Conservation (phyloP, 2,329 filamentous ascomycete genomes). For the Apiospora phragmitis region DNA sequence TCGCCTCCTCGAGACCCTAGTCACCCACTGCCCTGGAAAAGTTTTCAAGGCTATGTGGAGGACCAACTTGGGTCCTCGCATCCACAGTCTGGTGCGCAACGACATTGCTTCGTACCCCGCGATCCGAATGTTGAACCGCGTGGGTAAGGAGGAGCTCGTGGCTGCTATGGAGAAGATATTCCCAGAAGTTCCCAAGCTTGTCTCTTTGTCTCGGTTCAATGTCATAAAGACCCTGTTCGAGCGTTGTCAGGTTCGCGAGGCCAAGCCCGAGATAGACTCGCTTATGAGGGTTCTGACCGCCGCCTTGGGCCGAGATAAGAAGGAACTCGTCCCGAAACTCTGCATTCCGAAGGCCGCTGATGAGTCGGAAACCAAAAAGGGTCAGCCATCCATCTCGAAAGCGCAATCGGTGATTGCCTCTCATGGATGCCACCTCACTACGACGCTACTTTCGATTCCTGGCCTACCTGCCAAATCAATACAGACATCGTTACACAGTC, state of each 20-base stretch:
- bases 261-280: slow-evolving; percentile 50
- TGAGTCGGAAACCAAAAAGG: slow-evolving; percentile 33
- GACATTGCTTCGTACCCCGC: slow-evolving; percentile 89
- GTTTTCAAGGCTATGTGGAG: slow-evolving; percentile 86
- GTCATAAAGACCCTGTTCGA: slow-evolving; percentile 83
- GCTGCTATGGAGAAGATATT: slow-evolving; percentile 71
- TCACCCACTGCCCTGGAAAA: slow-evolving; percentile 79
- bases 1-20: slow-evolving; percentile 82
- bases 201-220: slow-evolving; percentile 74
- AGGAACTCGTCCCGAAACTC: slow-evolving; percentile 49
- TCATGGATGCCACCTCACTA: slow-evolving; percentile 81
- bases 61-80: slow-evolving; percentile 75
- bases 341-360: slow-evolving; percentile 43
- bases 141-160: slow-evolving; percentile 83
- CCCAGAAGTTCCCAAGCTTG: slow-evolving; percentile 70
- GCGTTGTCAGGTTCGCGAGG: slow-evolving; percentile 70
- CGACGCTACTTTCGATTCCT: slow-evolving; percentile 74
- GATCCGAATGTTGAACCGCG: slow-evolving; percentile 76
- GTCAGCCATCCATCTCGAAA: slow-evolving; percentile 44
- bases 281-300: slow-evolving; percentile 50
- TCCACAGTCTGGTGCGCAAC: slow-evolving; percentile 81
- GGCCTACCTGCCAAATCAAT: slow-evolving; percentile 70
- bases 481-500: slow-evolving; percentile 68
- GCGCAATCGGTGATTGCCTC: slow-evolving; percentile 57
- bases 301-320: slow-evolving; percentile 48